phyloP scores from a whole-genome alignment of 495 filamentous ascomycete genomes.

The Hypoxylon lienhwacheense region DNA sequence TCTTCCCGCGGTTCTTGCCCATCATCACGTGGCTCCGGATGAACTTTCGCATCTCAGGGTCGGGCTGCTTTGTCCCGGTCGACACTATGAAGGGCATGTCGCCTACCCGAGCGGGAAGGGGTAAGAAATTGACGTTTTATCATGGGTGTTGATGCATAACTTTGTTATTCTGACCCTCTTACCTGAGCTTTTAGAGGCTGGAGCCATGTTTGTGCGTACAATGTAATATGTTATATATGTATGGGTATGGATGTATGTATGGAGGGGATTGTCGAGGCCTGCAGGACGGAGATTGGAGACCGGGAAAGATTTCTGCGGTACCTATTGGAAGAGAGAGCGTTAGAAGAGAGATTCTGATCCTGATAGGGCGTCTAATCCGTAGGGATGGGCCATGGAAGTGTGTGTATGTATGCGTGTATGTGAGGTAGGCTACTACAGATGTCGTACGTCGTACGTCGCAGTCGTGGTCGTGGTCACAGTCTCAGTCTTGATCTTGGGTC shows the following conservation, averaged over 20 bases:
- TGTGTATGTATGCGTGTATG: too few relatives aligned
- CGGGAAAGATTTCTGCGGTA: too few relatives aligned
- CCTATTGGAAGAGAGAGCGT: too few relatives aligned
- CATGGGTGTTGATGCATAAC: neutral
- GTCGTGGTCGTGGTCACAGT: too few relatives aligned
- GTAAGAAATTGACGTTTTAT: neutral
- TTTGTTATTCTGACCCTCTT: neutral
- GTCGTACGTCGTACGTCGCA: too few relatives aligned
- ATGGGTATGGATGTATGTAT: neutral
- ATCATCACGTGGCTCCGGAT: slow-evolving; percentile 55
- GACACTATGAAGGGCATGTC: slow-evolving; percentile 37
- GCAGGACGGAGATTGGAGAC: too few relatives aligned
- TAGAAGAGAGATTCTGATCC: too few relatives aligned
- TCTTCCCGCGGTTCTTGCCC: slow-evolving; percentile 47
- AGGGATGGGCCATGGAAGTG: too few relatives aligned
- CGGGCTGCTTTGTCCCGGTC: slow-evolving; percentile 35
- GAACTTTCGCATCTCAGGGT: slow-evolving; percentile 42
- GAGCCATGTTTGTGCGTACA: slow-evolving; percentile 6
- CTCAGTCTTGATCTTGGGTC: neutral
- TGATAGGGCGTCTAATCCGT: too few relatives aligned
- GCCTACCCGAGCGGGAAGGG: slow-evolving; percentile 1
- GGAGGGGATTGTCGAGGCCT: neutral
- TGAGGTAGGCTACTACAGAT: too few relatives aligned
- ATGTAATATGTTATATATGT: neutral
- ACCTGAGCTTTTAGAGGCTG: slow-evolving; percentile 6